Conservation (phyloP, 1,284 basidiomycete species). For the Naganishia sp. region DNA sequence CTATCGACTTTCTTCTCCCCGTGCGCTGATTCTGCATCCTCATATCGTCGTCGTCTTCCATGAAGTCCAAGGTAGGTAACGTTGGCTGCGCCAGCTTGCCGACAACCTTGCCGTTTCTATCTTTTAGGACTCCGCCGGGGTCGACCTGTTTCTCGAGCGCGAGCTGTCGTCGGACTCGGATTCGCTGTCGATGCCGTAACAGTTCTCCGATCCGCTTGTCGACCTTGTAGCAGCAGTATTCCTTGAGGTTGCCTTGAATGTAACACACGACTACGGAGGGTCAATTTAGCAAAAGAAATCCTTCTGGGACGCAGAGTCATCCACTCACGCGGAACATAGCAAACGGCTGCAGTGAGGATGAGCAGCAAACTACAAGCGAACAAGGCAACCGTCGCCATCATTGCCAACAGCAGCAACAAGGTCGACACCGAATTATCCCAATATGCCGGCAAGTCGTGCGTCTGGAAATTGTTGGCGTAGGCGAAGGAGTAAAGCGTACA, state of each 20-base stretch:
- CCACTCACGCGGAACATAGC: conserved; percentile 70
- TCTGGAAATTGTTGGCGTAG: conserved; percentile 68
- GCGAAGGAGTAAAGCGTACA: conserved; percentile 90
- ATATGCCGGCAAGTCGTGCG: conserved; percentile 65
- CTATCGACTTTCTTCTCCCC: conserved; percentile 14
- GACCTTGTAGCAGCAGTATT: conserved; percentile 98
- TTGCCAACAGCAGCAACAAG: conserved; percentile 78
- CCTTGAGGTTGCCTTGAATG: conserved; percentile 95
- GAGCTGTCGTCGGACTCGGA: conserved; percentile 77
- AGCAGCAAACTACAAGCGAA: conserved; percentile 81
- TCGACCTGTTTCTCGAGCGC: conserved; percentile 88
- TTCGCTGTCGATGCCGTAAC: conserved; percentile 86
- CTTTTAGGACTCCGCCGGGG: conserved; percentile 82
- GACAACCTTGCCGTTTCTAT: conserved; percentile 84
- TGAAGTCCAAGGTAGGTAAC: conserved; percentile 83
- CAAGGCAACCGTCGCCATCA: conserved; percentile 85
- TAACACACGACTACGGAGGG: conserved; percentile 67
- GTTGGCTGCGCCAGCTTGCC: conserved; percentile 83
- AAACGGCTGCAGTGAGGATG: conserved; percentile 78
- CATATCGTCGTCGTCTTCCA: conserved; percentile 70
- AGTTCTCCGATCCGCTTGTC: conserved; percentile 96
- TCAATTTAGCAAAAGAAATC: background rate
- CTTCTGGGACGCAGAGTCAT: background rate
- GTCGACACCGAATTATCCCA: conserved; percentile 66
- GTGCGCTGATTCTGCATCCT: conserved; percentile 31